A percentile compares a stretch with the other conserved stretches of the same genome.
phyloP scores from a whole-genome alignment of 2,329 filamentous ascomycete genomes.

The Fusarium denticulatum region DNA sequence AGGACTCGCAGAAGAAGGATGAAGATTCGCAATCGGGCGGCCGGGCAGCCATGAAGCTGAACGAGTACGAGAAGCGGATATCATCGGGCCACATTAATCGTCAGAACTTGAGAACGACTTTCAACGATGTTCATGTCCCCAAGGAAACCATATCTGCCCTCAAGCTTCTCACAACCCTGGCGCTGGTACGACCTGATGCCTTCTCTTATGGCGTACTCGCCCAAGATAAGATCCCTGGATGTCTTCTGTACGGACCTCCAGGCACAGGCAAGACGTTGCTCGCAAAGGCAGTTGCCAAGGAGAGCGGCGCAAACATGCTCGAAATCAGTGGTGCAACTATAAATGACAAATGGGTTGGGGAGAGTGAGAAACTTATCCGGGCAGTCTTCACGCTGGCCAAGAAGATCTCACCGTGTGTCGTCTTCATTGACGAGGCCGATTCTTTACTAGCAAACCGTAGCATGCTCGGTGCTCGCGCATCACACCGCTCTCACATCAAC shows the following conservation, averaged over 20 bases:
- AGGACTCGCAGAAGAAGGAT: slow-evolving; percentile 43
- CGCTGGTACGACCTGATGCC: slow-evolving; percentile 88
- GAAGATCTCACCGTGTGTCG: slow-evolving; percentile 89
- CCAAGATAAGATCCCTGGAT: slow-evolving; percentile 88
- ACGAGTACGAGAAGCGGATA: slow-evolving; percentile 83
- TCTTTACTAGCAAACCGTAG: slow-evolving; percentile 85
- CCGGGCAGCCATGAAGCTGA: slow-evolving; percentile 59
- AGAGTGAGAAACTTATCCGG: slow-evolving; percentile 94
- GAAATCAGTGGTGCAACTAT: slow-evolving; percentile 92
- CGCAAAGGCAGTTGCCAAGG: slow-evolving; percentile 74
- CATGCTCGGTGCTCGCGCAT: slow-evolving; percentile 70
- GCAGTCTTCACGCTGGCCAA: slow-evolving; percentile 92
- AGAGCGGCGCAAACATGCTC: slow-evolving; percentile 77
- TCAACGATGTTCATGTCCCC: slow-evolving; percentile 85
- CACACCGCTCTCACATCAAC: slow-evolving; percentile 90
- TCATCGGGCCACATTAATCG: slow-evolving; percentile 84
- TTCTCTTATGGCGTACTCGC: slow-evolving; percentile 95
- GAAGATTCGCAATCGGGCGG: slow-evolving; percentile 45
- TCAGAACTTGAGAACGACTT: slow-evolving; percentile 84
- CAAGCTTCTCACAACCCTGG: slow-evolving; percentile 88
- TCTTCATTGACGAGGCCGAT: slow-evolving; percentile 98
- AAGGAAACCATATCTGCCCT: slow-evolving; percentile 85
- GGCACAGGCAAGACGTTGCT: slow-evolving; percentile 80
- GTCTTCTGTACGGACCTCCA: slow-evolving; percentile 87
- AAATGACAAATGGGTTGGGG: slow-evolving; percentile 96